Evolutionary conservation across 371 early-diverging fungal genomes (phyloP), one percentile per base, ranked within the genome.

Genomic region (Lichtheimia ramosa): DNA sequence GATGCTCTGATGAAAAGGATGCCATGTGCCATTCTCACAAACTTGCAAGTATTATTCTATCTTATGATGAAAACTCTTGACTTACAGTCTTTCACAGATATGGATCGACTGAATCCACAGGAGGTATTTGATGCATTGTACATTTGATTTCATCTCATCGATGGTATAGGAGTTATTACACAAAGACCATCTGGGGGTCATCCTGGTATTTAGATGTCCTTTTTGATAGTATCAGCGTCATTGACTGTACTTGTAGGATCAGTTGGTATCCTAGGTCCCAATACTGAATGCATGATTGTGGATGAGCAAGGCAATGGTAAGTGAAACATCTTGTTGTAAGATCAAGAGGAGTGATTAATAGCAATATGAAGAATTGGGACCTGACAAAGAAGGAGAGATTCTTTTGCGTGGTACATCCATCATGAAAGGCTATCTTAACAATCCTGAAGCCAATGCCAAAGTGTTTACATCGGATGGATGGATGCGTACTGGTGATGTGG

Each of bases 401-500:
- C 41, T 75, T 61, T 56, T 93, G 56, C 78, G 85, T 15, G 91
- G 94, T 0, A 64, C 69, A 4, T 46, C 41, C 18, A 46, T 61
- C 39, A 68, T 68, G 69, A 60, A 61, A 39, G 92, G 91, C 0
- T 91, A 92, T 60, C 71, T 84, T 18, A 87, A 90, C 56, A 86
- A 89, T 58, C 60, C 65, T 0, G 76, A 86, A 58, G 94, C 91
- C 0, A 94, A 92, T 8, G 75, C 68, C 15, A 77, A 73, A 12
- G 81, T 87, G 2, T 87, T 96, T 48, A 86, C 83, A 49, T 48
- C 59, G n/a, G 82, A 82, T 48, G 93, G 92, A n/a, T 96, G 88
- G 81, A 74, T 94, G 66, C 89, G 86, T 59, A 93, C 92, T 0
- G 96, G 94, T n/a, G 97, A 96, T 62, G 76, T 96, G 48, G 93